Evolutionary conservation across 768 basidiomycete species (phyloP).

Genomic region (Tylopilus intermedius): DNA sequence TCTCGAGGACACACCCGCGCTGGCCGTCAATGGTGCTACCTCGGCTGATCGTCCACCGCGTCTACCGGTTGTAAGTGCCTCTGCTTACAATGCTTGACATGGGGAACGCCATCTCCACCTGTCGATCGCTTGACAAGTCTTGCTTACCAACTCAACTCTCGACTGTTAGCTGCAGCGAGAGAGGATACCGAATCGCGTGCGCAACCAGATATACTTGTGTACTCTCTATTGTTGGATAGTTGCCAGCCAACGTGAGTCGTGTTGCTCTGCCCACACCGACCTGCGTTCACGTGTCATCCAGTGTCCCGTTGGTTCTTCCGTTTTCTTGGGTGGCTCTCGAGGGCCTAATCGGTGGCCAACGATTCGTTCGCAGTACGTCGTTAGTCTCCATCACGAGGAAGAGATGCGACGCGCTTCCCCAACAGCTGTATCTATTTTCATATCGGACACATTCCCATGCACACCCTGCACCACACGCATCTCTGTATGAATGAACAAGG

Average conservation of each 20-base stretch:
- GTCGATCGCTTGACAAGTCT: constrained; percentile 8
- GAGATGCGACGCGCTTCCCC: not conserved
- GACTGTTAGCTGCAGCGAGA: constrained; percentile 21
- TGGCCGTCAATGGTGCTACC: not conserved
- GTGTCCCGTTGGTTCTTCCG: constrained; percentile 24
- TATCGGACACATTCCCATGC: constrained; percentile 19
- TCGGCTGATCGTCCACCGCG: constrained; percentile 11
- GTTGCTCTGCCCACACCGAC: not conserved
- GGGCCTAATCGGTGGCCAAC: constrained; percentile 18
- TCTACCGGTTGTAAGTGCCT: constrained; percentile 25
- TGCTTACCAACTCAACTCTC: constrained; percentile 21
- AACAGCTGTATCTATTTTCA: constrained; percentile 19
- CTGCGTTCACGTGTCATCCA: constrained; percentile 5
- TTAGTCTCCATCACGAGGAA: not conserved
- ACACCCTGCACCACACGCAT: constrained; percentile 16
- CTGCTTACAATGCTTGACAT: constrained; percentile 15
- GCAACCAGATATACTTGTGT: constrained; percentile 9
- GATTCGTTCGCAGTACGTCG: constrained; percentile 10
- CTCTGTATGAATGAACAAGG: constrained; percentile 15
- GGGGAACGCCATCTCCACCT: constrained; percentile 10
- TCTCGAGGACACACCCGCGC: constrained; percentile 1
- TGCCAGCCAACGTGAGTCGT: constrained; percentile 24
- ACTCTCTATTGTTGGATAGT: constrained; percentile 20
- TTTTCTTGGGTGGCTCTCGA: constrained; percentile 23
- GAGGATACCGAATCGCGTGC: constrained; percentile 1